Percentiles rank a stretch among this genome's conserved stretches.
These are phyloP conservation scores for Neurospora sp. DNA, from an alignment of 495 filamentous ascomycete genomes.

Conservation along the genomic window DNA sequence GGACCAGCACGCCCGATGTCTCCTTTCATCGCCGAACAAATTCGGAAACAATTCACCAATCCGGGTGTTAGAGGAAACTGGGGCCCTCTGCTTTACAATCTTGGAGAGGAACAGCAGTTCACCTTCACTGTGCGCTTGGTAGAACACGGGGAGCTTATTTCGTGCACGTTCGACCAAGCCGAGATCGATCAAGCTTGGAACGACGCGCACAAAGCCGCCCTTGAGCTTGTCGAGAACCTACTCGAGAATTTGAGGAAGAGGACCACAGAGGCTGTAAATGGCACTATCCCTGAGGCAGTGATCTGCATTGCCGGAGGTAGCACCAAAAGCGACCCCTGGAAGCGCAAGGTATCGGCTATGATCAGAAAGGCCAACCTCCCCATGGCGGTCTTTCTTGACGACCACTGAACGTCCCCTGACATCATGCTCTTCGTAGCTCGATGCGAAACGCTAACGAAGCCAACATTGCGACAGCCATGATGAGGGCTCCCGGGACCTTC, in stretches of 20 bases:
- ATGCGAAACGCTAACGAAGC: background rate
- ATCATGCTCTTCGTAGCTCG: background rate
- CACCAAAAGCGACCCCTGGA: background rate
- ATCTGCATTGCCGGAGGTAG: background rate
- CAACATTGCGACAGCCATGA: background rate
- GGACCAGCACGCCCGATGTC: background rate
- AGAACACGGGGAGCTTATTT: too few relatives aligned
- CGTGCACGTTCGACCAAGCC: background rate
- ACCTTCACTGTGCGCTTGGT: too few relatives aligned
- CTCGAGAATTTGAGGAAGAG: background rate
- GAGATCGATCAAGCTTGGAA: background rate
- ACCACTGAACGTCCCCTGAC: background rate
- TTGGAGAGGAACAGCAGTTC: too few relatives aligned
- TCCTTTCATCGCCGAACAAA: background rate
- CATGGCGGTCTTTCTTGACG: background rate
- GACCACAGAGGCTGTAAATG: background rate
- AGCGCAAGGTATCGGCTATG: background rate
- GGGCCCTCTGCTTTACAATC: background rate
- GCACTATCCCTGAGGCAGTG: background rate
- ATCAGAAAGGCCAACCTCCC: background rate
- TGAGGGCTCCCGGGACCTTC: background rate
- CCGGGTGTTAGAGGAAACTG: rapidly evolving
- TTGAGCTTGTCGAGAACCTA: background rate
- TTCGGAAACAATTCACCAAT: background rate
- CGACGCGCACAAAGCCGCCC: background rate